Conservation (phyloP, 2,329 filamentous ascomycete genomes). For the Verticillium tricorpus region DNA sequence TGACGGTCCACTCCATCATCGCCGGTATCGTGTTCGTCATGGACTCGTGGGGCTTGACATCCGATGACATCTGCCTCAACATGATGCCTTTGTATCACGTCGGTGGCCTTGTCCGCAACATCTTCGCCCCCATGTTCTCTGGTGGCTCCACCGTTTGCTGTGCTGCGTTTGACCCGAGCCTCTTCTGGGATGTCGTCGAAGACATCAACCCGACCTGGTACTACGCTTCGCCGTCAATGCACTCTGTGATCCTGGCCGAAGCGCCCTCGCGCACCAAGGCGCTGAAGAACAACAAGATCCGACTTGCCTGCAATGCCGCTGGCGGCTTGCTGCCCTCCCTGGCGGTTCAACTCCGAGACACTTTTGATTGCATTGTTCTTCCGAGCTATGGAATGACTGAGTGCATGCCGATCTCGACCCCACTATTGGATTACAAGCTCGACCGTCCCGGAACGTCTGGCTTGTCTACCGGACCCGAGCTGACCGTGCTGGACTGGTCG, state of each 20-base stretch:
- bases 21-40: conserved; percentile 47
- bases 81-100: conserved; percentile 40
- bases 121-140: conserved; percentile 50
- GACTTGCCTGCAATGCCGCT: conserved; percentile 52
- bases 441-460: conserved; percentile 51
- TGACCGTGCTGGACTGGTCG: conserved; percentile 41
- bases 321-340: conserved; percentile 48
- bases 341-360: conserved; percentile 41
- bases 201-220: conserved; percentile 48
- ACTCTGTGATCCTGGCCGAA: conserved; percentile 47
- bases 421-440: conserved; percentile 45
- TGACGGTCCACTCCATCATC: conserved; percentile 45
- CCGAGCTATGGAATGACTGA: conserved; percentile 58
- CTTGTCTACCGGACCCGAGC: conserved; percentile 44
- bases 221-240: conserved; percentile 55
- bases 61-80: conserved; percentile 47
- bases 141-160: conserved; percentile 51
- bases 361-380: conserved; percentile 46
- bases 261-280: conserved; percentile 32
- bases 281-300: conserved; percentile 37
- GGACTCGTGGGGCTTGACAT: conserved; percentile 45
- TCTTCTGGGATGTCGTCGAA: conserved; percentile 52
- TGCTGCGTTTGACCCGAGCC: conserved; percentile 45
- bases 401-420: conserved; percentile 53
- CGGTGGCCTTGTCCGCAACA: conserved; percentile 49